Evolutionary conservation across 371 early-diverging fungal species (phyloP).

Genomic region (Apophysomyces ossiformis): DNA sequence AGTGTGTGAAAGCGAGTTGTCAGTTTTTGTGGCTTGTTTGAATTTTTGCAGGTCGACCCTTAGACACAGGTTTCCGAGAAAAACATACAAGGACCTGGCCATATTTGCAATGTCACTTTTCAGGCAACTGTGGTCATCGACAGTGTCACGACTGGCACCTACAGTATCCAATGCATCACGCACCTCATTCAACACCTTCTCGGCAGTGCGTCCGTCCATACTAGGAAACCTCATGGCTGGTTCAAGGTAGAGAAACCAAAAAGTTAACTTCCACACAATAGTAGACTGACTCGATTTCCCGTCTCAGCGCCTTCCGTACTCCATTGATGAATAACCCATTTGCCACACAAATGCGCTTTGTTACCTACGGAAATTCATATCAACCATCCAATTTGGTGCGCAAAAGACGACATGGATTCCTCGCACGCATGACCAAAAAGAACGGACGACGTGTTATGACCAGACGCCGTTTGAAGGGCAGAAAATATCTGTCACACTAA

Average conservation of each 20-base stretch:
- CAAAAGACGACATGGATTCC: slow-evolving; percentile 93
- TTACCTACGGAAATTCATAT: slow-evolving; percentile 88
- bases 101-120: slow-evolving; percentile 2
- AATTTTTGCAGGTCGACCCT: not conserved
- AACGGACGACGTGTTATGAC: slow-evolving; percentile 80
- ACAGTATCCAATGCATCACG: slow-evolving; percentile 3
- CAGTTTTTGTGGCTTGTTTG: not conserved
- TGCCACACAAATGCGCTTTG: slow-evolving; percentile 67
- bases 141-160: slow-evolving; percentile 13
- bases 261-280: not conserved
- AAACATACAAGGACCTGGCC: slow-evolving; percentile 3
- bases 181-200: slow-evolving; percentile 1
- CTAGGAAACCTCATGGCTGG: not conserved
- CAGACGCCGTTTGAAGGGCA: slow-evolving; percentile 83
- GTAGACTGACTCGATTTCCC: not conserved
- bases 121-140: slow-evolving; percentile 17
- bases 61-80: not conserved
- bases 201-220: not conserved
- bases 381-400: slow-evolving; percentile 91
- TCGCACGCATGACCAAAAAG: slow-evolving; percentile 78
- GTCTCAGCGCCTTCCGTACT: slow-evolving; percentile 2
- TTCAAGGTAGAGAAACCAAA: slow-evolving; percentile 10
- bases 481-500: slow-evolving; percentile 84
- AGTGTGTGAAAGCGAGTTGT: no score
- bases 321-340: slow-evolving; percentile 22